These are phyloP conservation scores for Globisporangium nunn DNA, from an alignment of 352 stramenopile genomes.

Conservation along the genomic window DNA sequence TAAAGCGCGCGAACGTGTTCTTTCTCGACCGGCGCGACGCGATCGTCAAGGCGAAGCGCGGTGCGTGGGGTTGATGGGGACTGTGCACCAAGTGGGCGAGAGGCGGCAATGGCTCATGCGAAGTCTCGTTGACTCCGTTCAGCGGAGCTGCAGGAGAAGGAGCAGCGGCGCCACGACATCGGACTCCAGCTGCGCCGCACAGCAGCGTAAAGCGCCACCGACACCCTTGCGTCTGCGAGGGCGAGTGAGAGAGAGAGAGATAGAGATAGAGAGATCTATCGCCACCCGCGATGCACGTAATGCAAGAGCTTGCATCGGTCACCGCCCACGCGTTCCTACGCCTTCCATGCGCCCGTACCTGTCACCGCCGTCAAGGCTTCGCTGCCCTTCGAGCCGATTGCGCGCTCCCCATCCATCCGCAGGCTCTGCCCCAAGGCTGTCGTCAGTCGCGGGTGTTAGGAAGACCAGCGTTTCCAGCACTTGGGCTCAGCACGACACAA, in stretches of 20 bases:
- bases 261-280: background rate
- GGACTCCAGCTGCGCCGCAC: conserved; percentile 36
- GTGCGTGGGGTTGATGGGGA: conserved; percentile 17
- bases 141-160: conserved; percentile 66
- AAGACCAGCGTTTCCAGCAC: background rate
- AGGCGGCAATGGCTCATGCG: too few relatives aligned
- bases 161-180: conserved; percentile 45
- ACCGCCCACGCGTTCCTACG: too few relatives aligned
- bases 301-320: background rate
- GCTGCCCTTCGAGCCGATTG: too few relatives aligned
- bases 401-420: background rate
- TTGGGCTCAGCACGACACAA: background rate
- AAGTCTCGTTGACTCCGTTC: background rate
- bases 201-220: background rate
- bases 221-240: too few relatives aligned
- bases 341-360: too few relatives aligned
- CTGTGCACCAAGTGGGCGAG: too few relatives aligned
- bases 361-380: too few relatives aligned
- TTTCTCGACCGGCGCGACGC: conserved; percentile 62
- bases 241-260: too few relatives aligned
- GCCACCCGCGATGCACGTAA: background rate
- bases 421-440: too few relatives aligned
- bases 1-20: conserved; percentile 65
- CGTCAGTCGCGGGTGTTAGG: background rate
- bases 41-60: conserved; percentile 64